Evolutionary conservation across 73 alveolate genomes (phyloP).

Genomic region (Paramecium tetraurelia): DNA sequence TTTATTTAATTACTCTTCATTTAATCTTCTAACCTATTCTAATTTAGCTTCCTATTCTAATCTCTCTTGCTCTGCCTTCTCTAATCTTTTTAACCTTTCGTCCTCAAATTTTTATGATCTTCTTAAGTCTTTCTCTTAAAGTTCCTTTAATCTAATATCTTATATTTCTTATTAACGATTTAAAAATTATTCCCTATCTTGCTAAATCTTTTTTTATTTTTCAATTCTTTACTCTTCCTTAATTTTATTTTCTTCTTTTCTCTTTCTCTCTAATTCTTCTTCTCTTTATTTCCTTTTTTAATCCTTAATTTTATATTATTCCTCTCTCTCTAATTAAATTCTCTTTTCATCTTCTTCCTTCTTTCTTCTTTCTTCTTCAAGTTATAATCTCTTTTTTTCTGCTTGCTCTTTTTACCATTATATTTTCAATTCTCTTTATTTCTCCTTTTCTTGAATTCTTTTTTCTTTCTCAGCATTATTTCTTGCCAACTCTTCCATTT

Average conservation of each 20-base stretch:
- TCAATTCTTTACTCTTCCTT: slow-evolving; percentile 8
- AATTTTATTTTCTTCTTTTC: neutral
- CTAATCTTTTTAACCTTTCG: neutral
- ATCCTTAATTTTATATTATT: neutral
- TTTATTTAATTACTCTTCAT: slow-evolving; percentile 41
- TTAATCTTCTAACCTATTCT: neutral
- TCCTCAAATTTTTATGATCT: slow-evolving; percentile 14
- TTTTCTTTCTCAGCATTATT: neutral
- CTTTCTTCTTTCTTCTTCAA: slow-evolving; percentile 42
- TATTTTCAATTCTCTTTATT: neutral
- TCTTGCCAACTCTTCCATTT: neutral
- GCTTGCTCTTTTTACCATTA: neutral
- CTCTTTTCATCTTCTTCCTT: slow-evolving; percentile 19
- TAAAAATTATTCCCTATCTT: neutral
- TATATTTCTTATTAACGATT: neutral
- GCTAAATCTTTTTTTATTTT: neutral
- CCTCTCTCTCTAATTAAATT: neutral
- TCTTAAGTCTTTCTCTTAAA: slow-evolving; percentile 20
- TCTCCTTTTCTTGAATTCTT: slow-evolving; percentile 24
- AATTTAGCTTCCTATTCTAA: slow-evolving; percentile 20
- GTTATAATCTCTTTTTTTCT: neutral
- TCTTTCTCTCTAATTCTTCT: neutral
- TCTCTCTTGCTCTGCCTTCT: slow-evolving; percentile 24
- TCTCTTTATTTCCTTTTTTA: neutral
- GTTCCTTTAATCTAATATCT: neutral